These are phyloP conservation scores for Nidularia sp. DNA, from an alignment of 768 basidiomycete genomes.

Conservation along the genomic window DNA sequence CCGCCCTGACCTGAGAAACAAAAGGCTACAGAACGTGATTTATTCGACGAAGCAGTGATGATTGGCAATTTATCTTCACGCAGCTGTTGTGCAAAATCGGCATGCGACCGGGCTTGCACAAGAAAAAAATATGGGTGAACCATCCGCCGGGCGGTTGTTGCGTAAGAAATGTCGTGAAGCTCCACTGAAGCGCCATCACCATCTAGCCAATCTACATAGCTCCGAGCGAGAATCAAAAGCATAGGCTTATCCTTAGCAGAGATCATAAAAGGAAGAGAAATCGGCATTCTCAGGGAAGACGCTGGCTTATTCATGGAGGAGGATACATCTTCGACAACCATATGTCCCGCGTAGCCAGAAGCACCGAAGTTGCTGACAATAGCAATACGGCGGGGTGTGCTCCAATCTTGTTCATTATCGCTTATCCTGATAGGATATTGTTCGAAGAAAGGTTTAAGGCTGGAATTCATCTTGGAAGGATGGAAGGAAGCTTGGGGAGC, in stretches of 20 bases:
- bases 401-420: conserved; percentile 3
- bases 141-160: conserved; percentile 1
- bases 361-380: conserved; percentile 4
- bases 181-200: not conserved
- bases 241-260: conserved; percentile 1
- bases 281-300: too few species aligned
- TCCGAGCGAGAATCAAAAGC: not conserved
- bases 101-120: not conserved
- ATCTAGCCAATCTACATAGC: conserved; percentile 1
- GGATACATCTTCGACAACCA: conserved; percentile 1
- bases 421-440: conserved; percentile 1
- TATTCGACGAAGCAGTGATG: not conserved
- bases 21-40: not conserved
- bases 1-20: conserved; percentile 6
- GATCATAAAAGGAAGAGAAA: conserved; percentile 2
- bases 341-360: conserved; percentile 3
- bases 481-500: conserved; percentile 2
- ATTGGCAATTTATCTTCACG: not conserved
- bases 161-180: conserved; percentile 2
- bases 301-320: not conserved
- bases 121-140: not conserved
- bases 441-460: conserved; percentile 1
- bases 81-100: not conserved
- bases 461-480: conserved; percentile 1
- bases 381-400: conserved; percentile 1